Evolutionary conservation across 306 rosid genomes (phyloP), one percentile per base, ranked within the genome.

Genomic region (Geum urbanum): DNA sequence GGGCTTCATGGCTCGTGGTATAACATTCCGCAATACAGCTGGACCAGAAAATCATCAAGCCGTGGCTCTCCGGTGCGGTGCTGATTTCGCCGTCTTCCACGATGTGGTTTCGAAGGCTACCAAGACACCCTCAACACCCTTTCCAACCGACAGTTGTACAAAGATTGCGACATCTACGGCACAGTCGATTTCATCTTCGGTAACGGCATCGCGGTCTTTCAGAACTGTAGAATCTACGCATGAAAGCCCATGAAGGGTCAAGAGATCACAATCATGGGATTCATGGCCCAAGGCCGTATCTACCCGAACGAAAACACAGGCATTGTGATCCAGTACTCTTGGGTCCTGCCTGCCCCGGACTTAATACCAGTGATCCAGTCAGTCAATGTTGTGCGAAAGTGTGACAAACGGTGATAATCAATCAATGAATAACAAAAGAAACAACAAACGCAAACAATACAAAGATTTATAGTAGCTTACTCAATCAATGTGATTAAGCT

Each of bases 31-130:
- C 5, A 86, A 86, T 76, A 86, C 82, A 0, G 87, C 90, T 0
- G 90, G 87, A 5, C 86, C 90, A 9, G 18, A 78, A 37, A 86
- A 86, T 66, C 87, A 86, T 22, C 90, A 86, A 81, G 90, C 90
- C 0, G 87, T 86, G 9, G 90, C 90, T 4, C 65, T 86, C 51
- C 82, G 86, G 18, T 86, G 86, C 0, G 81, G 87, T 1, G 83
- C 86, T 0, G 90, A 83, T 54, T 74, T 67, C 53, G 83, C 90
- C 0, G 90, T 81, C 52, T 86, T 86, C 79, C 81, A 86, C 79
- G 74, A 0, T 83, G 90, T 32, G 69, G 81, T 19, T 86, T 86
- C 57, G 86, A 86, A 61, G 90, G 90, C 5, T 79, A 86, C 71
- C 90, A 86, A 66, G 90, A 86, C 78, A 86, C 90, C 41, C 82